phyloP scores from a whole-genome alignment of 2,329 filamentous ascomycete species.

The Colletotrichum eremochloae region DNA sequence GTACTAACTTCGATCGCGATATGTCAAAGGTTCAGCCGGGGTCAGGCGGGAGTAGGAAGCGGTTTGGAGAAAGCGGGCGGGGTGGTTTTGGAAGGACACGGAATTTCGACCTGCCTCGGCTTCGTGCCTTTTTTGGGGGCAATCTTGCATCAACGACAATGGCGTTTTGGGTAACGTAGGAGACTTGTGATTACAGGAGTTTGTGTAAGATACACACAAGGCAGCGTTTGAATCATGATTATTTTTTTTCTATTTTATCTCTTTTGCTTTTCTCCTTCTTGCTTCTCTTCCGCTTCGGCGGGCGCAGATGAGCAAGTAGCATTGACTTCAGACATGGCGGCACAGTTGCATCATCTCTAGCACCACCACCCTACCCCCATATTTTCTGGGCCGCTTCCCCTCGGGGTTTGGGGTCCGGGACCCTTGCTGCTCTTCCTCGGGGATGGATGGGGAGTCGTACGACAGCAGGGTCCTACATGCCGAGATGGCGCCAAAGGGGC shows the following conservation, averaged over 20 bases:
- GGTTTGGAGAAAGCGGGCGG: background rate
- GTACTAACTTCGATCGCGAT: background rate
- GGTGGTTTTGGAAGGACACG: background rate
- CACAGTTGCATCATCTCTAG: background rate
- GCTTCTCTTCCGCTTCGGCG: background rate
- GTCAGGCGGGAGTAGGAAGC: background rate
- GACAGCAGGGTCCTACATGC: slow-evolving; percentile 24
- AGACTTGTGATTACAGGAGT: background rate
- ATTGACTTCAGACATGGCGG: background rate
- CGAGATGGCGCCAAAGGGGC: slow-evolving; percentile 7
- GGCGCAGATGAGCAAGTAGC: background rate
- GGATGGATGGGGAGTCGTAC: slow-evolving; percentile 37
- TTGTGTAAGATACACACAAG: background rate
- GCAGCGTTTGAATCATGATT: background rate
- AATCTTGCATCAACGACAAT: slow-evolving; percentile 28
- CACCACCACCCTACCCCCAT: slow-evolving; percentile 2
- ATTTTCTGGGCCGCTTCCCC: slow-evolving; percentile 30
- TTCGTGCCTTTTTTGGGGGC: background rate
- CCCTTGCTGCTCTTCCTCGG: slow-evolving; percentile 6
- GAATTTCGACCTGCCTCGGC: slow-evolving; percentile 4
- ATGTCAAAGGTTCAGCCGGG: slow-evolving; percentile 10
- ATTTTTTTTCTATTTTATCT: too few species aligned
- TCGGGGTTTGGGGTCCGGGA: slow-evolving; percentile 35
- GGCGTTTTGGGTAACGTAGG: slow-evolving; percentile 27
- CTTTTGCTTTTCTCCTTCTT: too few species aligned